A percentile compares a stretch with the other conserved stretches of the same genome.
Conservation (phyloP, 2,329 filamentous ascomycete genomes). For the Talaromyces atroroseus region DNA sequence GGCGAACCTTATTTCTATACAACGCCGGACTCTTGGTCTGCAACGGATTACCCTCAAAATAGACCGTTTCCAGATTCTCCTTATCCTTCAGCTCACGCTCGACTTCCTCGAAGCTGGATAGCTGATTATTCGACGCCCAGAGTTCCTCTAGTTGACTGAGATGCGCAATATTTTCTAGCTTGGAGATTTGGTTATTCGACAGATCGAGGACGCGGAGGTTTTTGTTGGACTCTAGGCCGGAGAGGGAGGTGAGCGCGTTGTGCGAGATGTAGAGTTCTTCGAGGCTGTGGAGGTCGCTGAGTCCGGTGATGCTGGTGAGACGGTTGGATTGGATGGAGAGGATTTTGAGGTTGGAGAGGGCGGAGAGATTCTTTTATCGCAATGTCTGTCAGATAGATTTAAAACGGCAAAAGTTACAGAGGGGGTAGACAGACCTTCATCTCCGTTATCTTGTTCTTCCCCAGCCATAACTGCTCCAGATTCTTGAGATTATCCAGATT, state of each 20-base stretch:
- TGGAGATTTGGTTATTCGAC: slow-evolving; percentile 76
- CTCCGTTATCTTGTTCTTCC: slow-evolving; percentile 92
- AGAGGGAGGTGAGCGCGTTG: slow-evolving; percentile 75
- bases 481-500: slow-evolving; percentile 72
- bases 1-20: slow-evolving; percentile 87
- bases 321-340: slow-evolving; percentile 95
- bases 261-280: slow-evolving; percentile 96
- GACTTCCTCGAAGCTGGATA: slow-evolving; percentile 75
- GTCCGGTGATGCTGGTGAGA: slow-evolving; percentile 69
- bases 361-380: slow-evolving; percentile 53
- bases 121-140: slow-evolving; percentile 86
- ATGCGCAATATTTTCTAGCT: slow-evolving; percentile 64
- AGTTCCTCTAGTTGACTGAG: slow-evolving; percentile 76
- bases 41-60: slow-evolving; percentile 91
- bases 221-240: slow-evolving; percentile 62
- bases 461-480: slow-evolving; percentile 87
- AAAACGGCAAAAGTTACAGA: background rate
- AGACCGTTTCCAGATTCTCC: slow-evolving; percentile 76
- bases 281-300: slow-evolving; percentile 67
- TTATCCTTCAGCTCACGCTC: slow-evolving; percentile 73
- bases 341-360: slow-evolving; percentile 72
- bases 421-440: slow-evolving; percentile 51
- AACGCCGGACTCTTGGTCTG: slow-evolving; percentile 73
- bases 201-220: slow-evolving; percentile 78
- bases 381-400: background rate